Conservation (phyloP, 169 alveolate species). For the Babesia caballi region DNA sequence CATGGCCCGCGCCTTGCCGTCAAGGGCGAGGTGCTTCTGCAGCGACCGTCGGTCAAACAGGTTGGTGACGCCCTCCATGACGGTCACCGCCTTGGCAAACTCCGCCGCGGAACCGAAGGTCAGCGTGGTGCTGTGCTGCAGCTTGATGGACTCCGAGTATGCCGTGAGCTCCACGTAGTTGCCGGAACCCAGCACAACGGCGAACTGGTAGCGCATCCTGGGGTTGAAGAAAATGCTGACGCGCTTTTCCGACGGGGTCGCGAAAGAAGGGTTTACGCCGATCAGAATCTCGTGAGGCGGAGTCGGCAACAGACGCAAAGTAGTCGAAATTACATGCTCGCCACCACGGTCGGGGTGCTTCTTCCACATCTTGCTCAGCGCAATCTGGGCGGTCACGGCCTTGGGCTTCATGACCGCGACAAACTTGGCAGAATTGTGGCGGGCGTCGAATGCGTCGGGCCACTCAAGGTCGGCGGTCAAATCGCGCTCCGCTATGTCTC, state of each 20-base stretch:
- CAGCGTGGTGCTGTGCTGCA: slow-evolving; percentile 17
- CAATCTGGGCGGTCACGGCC: slow-evolving; percentile 6
- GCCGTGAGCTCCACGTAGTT: slow-evolving; percentile 21
- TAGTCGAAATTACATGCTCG: not conserved
- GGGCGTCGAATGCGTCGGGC: slow-evolving; percentile 14
- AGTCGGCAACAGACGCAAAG: not conserved
- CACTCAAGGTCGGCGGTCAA: slow-evolving; percentile 17
- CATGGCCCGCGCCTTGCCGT: not conserved
- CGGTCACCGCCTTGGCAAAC: not conserved
- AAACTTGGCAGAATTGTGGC: not conserved
- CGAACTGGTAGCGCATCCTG: slow-evolving; percentile 20
- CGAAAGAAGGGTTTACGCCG: no score
- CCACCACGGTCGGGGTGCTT: not conserved
- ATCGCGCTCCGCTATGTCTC: not conserved
- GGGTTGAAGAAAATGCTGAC: slow-evolving; percentile 40
- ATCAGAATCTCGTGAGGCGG: slow-evolving; percentile 24
- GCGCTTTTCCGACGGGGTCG: not conserved
- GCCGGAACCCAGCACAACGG: slow-evolving; percentile 35
- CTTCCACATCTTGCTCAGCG: slow-evolving; percentile 28
- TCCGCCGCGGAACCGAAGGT: slow-evolving; percentile 2
- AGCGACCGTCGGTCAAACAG: slow-evolving; percentile 5
- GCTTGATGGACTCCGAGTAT: slow-evolving; percentile 25
- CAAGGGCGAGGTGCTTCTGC: not conserved
- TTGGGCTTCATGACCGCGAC: not conserved
- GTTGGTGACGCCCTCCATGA: slow-evolving; percentile 24